A percentile compares a stretch with the other conserved stretches of the same genome.
These are phyloP conservation scores for Pseudogymnoascus sp. DNA, from an alignment of 2,329 filamentous ascomycete species.

Conservation along the genomic window DNA sequence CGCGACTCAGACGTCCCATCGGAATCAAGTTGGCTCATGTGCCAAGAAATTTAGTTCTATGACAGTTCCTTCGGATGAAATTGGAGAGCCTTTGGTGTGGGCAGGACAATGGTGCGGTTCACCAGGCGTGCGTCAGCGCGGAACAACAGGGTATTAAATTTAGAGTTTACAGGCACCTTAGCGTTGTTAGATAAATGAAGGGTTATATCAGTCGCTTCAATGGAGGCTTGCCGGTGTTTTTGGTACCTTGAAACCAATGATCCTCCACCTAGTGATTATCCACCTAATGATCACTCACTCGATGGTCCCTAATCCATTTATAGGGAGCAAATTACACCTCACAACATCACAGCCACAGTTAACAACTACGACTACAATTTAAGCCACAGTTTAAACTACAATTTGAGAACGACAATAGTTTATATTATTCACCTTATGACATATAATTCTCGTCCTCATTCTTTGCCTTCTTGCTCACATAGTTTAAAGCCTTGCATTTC, in stretches of 20 bases:
- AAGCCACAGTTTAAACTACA: no score
- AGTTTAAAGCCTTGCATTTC: no score
- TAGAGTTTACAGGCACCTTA: neutral
- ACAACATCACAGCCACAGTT: no score
- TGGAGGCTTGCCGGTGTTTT: neutral
- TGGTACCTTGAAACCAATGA: neutral
- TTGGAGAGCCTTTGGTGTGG: neutral
- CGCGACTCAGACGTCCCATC: conserved; percentile 20
- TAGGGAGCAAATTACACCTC: no score
- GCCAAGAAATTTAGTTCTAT: neutral
- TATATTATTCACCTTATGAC: no score
- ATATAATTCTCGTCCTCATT: no score
- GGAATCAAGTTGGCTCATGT: neutral
- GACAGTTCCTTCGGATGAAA: neutral
- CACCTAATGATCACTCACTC: no score
- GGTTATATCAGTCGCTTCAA: neutral
- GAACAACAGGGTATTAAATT: neutral
- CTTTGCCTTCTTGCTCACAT: no score
- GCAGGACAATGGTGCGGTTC: neutral
- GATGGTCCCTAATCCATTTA: no score
- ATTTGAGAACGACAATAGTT: no score
- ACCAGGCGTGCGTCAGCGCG: neutral
- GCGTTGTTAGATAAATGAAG: neutral
- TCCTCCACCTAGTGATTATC: neutral
- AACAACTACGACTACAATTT: no score